Evolutionary conservation across 2,329 filamentous ascomycete genomes (phyloP).

Genomic region (Simplicillium sp.): DNA sequence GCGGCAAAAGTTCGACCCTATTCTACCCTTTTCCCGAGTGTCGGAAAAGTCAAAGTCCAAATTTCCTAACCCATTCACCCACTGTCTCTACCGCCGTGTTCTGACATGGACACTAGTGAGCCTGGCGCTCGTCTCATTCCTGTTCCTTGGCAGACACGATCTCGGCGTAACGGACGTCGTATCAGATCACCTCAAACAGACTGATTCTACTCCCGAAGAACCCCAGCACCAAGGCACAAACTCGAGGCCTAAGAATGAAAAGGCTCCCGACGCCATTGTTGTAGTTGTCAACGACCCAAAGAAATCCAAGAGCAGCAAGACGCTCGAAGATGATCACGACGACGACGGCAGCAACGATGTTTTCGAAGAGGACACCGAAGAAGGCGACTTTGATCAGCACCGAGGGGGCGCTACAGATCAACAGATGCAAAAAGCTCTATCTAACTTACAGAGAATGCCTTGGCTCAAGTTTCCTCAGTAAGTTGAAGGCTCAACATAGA

Average conservation of each 20-base stretch:
- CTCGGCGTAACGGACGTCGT: constrained; percentile 8
- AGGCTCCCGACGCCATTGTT: neutral
- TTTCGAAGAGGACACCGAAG: constrained; percentile 6
- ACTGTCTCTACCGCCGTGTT: constrained; percentile 42
- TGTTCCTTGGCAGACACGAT: constrained; percentile 26
- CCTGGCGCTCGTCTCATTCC: constrained; percentile 28
- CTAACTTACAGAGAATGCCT: constrained; percentile 23
- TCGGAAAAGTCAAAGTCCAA: constrained; percentile 27
- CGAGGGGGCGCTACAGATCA: constrained; percentile 17
- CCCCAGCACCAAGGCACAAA: too few relatives aligned
- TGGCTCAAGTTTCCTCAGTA: constrained; percentile 31
- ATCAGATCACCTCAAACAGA: neutral
- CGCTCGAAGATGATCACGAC: constrained; percentile 7
- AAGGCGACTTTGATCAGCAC: constrained; percentile 2
- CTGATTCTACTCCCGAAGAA: neutral
- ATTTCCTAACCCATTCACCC: constrained; percentile 35
- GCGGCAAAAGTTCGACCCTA: constrained; percentile 19
- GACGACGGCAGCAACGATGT: constrained; percentile 3
- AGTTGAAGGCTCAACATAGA: constrained; percentile 6
- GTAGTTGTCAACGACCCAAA: constrained; percentile 4
- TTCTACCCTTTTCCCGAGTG: constrained; percentile 22
- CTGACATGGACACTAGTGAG: constrained; percentile 38
- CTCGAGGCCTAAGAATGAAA: too few relatives aligned
- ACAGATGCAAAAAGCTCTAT: constrained; percentile 17
- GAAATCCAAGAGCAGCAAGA: constrained; percentile 11